Percentiles rank a stretch among this genome's conserved stretches.
phyloP scores from a whole-genome alignment of 768 basidiomycete species.

The Thelephora ganbajun region DNA sequence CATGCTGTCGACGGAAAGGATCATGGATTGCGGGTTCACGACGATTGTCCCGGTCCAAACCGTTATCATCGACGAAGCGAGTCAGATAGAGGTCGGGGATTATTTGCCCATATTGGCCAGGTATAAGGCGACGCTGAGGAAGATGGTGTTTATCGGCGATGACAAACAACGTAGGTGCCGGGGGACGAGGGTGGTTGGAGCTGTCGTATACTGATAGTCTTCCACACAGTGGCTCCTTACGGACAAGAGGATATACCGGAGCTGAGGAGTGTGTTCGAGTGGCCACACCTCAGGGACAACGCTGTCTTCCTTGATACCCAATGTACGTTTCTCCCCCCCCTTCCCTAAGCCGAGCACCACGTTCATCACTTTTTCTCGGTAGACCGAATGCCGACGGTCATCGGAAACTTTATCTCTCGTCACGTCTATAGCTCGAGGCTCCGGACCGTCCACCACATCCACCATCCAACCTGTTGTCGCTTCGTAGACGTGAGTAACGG shows the following conservation, averaged over 20 bases:
- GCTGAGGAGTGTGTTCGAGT: constrained; percentile 22
- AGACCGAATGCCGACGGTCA: constrained; percentile 22
- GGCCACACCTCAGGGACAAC: constrained; percentile 12
- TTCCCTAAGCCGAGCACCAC: constrained; percentile 14
- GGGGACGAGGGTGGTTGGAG: neutral
- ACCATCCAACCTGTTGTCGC: constrained; percentile 11
- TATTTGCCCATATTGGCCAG: constrained; percentile 22
- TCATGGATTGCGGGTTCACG: constrained; percentile 8
- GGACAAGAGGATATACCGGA: constrained; percentile 16
- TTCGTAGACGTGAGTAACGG: constrained; percentile 27
- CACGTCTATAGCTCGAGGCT: constrained; percentile 17
- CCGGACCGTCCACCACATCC: constrained; percentile 11
- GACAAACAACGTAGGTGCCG: constrained; percentile 18
- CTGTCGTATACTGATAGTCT: neutral
- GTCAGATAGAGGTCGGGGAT: constrained; percentile 28
- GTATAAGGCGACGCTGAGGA: constrained; percentile 10
- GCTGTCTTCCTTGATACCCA: constrained; percentile 19
- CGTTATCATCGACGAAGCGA: constrained; percentile 33
- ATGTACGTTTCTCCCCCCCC: constrained; percentile 5
- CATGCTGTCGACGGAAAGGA: constrained; percentile 24
- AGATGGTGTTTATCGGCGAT: constrained; percentile 21
- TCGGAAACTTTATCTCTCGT: constrained; percentile 20
- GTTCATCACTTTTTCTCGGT: constrained; percentile 5
- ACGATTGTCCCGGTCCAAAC: constrained; percentile 20
- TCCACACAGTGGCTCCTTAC: constrained; percentile 19